Evolutionary conservation across 108 stramenopile genomes (phyloP).

Genomic region (Mediolabrus comicus): DNA sequence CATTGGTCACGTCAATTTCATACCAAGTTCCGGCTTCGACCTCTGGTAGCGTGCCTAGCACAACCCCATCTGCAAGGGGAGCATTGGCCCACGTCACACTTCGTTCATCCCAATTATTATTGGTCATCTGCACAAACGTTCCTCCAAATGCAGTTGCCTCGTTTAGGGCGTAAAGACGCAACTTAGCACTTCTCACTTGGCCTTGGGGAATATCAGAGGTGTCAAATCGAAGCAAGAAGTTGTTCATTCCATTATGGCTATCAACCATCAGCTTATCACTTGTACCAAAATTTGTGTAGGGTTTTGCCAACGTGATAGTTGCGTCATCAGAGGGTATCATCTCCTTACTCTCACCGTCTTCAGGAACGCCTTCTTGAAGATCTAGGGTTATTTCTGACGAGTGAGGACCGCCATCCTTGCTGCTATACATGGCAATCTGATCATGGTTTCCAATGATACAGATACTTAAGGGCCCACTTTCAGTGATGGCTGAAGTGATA

Average conservation of each 20-base stretch:
- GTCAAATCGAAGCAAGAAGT: slow-evolving; percentile 39
- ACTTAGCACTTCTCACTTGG: slow-evolving; percentile 26
- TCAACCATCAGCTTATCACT: slow-evolving; percentile 17
- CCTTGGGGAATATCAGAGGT: slow-evolving; percentile 37
- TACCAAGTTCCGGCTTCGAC: slow-evolving; percentile 43
- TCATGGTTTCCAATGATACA: slow-evolving; percentile 34
- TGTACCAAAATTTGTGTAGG: slow-evolving; percentile 35
- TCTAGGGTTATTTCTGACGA: slow-evolving; percentile 37
- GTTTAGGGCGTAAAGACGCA: slow-evolving; percentile 33
- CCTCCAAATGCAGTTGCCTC: slow-evolving; percentile 34
- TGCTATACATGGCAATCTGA: slow-evolving; percentile 30
- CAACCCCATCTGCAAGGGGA: slow-evolving; percentile 29
- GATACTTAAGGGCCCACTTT: slow-evolving; percentile 41
- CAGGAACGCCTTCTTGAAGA: slow-evolving; percentile 20
- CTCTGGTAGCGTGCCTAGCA: slow-evolving; percentile 32
- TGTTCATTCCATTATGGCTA: slow-evolving; percentile 31
- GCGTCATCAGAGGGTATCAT: slow-evolving; percentile 38
- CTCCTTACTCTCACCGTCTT: slow-evolving; percentile 19
- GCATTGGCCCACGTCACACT: slow-evolving; percentile 44
- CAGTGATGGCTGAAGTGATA: slow-evolving; percentile 27
- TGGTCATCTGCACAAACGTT: slow-evolving; percentile 31
- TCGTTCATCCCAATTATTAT: slow-evolving; percentile 30
- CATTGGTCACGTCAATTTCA: slow-evolving; percentile 39
- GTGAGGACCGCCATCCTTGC: slow-evolving; percentile 35
- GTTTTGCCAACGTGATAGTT: slow-evolving; percentile 24